These are phyloP conservation scores for Truncatella angustata DNA, from an alignment of 2,329 filamentous ascomycete species.

Conservation along the genomic window DNA sequence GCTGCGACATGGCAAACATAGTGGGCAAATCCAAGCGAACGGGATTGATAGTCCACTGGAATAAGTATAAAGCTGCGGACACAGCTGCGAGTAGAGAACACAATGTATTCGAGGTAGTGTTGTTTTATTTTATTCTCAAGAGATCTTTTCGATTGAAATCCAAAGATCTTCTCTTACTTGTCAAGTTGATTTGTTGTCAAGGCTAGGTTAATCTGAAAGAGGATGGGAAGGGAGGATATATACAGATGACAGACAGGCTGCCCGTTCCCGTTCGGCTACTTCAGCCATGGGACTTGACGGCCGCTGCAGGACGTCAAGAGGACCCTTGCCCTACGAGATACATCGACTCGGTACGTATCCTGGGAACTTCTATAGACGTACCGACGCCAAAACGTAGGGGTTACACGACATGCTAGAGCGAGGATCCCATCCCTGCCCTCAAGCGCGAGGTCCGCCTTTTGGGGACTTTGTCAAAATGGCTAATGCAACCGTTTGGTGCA, in stretches of 20 bases:
- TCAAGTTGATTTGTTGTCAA: neutral
- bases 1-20: slow-evolving; percentile 44
- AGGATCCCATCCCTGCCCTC: neutral
- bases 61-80: neutral
- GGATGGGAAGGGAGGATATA: neutral
- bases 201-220: neutral
- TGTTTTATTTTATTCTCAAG: no score
- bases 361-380: neutral
- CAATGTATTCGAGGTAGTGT: no score
- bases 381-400: neutral
- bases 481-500: slow-evolving; percentile 12
- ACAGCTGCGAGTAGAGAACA: no score
- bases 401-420: neutral
- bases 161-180: neutral
- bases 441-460: slow-evolving; percentile 11
- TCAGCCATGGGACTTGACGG: neutral
- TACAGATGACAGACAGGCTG: neutral
- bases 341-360: neutral
- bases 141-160: neutral
- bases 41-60: neutral
- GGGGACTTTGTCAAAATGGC: slow-evolving; percentile 4
- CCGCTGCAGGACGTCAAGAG: neutral
- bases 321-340: neutral
- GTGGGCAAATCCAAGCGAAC: slow-evolving; percentile 9
- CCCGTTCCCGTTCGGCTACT: neutral